phyloP scores from a whole-genome alignment of 495 filamentous ascomycete species.

The Niebla homalea region DNA sequence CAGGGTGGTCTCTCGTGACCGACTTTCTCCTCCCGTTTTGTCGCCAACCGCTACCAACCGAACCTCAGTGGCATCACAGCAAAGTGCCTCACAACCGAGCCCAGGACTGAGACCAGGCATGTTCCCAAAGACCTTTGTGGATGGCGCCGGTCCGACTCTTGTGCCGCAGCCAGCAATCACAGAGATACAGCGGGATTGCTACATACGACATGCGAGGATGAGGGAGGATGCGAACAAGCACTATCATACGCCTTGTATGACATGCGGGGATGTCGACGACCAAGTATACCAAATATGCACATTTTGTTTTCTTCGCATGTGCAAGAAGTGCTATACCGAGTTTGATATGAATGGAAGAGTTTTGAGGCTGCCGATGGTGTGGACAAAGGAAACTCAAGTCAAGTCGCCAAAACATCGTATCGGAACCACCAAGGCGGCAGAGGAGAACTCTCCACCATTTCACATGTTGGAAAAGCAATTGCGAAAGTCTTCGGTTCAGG shows the following conservation, averaged over 20 bases:
- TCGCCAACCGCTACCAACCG: not conserved
- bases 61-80: not conserved
- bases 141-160: not conserved
- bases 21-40: constrained; percentile 5
- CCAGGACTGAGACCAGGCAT: constrained; percentile 1
- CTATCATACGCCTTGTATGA: constrained; percentile 38
- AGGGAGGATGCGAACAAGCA: constrained; percentile 29
- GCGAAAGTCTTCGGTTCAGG: not conserved
- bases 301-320: constrained; percentile 37
- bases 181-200: constrained; percentile 31
- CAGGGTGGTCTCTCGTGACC: not conserved
- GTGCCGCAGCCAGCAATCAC: constrained; percentile 23
- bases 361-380: constrained; percentile 2
- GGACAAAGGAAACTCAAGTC: not conserved
- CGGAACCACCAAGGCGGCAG: not conserved
- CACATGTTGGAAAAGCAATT: not conserved
- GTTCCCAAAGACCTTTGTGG: constrained; percentile 7
- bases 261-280: constrained; percentile 31
- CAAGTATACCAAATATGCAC: constrained; percentile 34
- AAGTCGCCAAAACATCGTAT: not conserved
- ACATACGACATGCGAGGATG: constrained; percentile 34
- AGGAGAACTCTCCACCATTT: no score
- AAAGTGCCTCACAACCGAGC: not conserved
- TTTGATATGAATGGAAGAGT: constrained; percentile 22
- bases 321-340: constrained; percentile 26